phyloP scores from a whole-genome alignment of 169 alveolate genomes.

The Eimeria praecox region DNA sequence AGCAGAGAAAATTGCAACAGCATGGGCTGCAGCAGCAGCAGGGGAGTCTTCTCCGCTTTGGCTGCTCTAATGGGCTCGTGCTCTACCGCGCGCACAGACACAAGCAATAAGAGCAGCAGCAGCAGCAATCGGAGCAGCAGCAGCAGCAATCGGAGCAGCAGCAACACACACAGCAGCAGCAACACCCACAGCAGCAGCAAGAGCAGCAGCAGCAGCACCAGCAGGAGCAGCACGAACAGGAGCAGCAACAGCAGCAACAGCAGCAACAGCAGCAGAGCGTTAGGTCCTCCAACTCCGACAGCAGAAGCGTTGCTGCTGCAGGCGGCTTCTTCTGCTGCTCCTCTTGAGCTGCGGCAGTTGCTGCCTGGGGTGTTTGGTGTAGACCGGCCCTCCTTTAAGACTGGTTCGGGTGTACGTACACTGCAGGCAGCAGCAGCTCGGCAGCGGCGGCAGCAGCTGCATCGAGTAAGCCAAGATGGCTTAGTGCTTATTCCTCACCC shows the following conservation, averaged over 20 bases:
- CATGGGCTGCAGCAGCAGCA: conserved; percentile 21
- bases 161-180: not conserved
- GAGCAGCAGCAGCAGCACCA: not conserved
- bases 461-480: not conserved
- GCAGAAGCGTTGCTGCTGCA: conserved; percentile 46
- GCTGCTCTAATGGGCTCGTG: not conserved
- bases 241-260: not conserved
- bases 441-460: conserved; percentile 49
- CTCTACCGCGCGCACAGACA: not conserved
- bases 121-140: not conserved
- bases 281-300: not conserved
- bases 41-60: not conserved
- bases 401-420: conserved; percentile 37
- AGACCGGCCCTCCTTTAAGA: conserved; percentile 14
- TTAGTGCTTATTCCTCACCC: conserved; percentile 45
- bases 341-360: conserved; percentile 48
- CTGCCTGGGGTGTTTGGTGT: not conserved
- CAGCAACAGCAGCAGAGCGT: not conserved
- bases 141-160: not conserved
- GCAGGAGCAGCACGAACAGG: not conserved
- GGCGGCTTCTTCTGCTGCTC: conserved; percentile 47
- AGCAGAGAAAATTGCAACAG: not conserved
- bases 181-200: not conserved
- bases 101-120: not conserved
- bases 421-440: conserved; percentile 47